Conservation (phyloP, 116 monocot species). For the Zostera marina region DNA sequence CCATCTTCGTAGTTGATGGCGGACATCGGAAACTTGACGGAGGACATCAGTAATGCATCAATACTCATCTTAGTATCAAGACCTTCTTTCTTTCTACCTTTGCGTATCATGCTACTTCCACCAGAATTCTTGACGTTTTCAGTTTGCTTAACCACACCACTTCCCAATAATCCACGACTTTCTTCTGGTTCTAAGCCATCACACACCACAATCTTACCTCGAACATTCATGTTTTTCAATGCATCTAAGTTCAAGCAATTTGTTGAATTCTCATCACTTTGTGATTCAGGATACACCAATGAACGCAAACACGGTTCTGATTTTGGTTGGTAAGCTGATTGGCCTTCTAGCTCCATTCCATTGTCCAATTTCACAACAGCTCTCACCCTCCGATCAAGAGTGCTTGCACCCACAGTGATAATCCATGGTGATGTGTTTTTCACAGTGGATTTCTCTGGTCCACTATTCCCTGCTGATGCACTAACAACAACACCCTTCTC, state of each 20-base stretch:
- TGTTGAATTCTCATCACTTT: not conserved
- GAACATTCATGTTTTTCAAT: not conserved
- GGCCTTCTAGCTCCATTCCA: conserved; percentile 8
- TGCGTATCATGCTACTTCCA: conserved; percentile 8
- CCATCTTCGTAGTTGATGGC: not conserved
- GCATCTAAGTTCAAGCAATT: not conserved
- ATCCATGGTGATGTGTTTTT: conserved; percentile 1
- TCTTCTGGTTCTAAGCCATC: not conserved
- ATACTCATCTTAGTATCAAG: not conserved
- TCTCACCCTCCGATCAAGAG: conserved; percentile 32
- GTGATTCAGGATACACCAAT: not conserved
- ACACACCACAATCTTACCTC: conserved; percentile 18
- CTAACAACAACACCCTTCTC: conserved; percentile 4
- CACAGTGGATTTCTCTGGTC: not conserved
- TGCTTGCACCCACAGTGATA: conserved; percentile 1
- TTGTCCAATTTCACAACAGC: conserved; percentile 30
- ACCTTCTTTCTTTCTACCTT: not conserved
- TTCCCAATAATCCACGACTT: too few relatives aligned
- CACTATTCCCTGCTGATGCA: not conserved
- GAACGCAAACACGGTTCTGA: not conserved
- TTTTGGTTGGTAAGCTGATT: conserved; percentile 6
- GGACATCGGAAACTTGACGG: too few relatives aligned
- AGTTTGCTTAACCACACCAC: too few relatives aligned
- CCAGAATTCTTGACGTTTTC: conserved; percentile 7
- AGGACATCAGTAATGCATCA: not conserved